Conservation (phyloP, 768 basidiomycete genomes). For the Collybiopsis luxurians region DNA sequence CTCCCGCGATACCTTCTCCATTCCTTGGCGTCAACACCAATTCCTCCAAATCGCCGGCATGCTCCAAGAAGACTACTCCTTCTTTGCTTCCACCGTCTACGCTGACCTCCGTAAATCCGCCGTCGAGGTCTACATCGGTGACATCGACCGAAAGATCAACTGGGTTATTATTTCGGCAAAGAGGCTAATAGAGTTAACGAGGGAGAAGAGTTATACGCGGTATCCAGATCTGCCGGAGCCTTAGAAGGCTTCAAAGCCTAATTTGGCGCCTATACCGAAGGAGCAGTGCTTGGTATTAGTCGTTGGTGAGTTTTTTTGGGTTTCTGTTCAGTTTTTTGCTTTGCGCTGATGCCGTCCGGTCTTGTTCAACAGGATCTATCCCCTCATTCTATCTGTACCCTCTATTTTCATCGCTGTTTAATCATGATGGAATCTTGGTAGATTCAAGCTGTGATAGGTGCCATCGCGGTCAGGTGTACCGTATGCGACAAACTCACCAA, state of each 20-base stretch:
- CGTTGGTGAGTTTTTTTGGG: background rate
- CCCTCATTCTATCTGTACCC: too few relatives aligned
- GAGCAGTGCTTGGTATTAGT: constrained; percentile 18
- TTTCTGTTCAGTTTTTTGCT: background rate
- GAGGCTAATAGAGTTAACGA: constrained; percentile 20
- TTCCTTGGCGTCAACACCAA: constrained; percentile 22
- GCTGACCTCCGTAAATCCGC: constrained; percentile 18
- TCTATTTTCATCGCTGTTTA: too few relatives aligned
- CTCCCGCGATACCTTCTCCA: constrained; percentile 18
- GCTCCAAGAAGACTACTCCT: constrained; percentile 19
- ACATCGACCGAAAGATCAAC: constrained; percentile 15
- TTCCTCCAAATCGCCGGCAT: constrained; percentile 21
- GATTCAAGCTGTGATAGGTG: too few relatives aligned
- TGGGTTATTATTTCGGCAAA: constrained; percentile 14
- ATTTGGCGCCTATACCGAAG: constrained; percentile 20
- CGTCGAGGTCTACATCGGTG: constrained; percentile 17
- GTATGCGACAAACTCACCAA: too few relatives aligned
- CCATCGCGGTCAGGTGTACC: too few relatives aligned
- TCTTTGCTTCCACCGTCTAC: constrained; percentile 12
- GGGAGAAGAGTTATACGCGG: constrained; percentile 13
- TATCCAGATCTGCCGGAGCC: constrained; percentile 6
- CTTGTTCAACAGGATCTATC: too few relatives aligned
- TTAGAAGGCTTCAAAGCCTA: constrained; percentile 18
- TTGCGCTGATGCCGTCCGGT: too few relatives aligned
- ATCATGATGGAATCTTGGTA: too few relatives aligned